These are phyloP conservation scores for Gentiana dahurica DNA, from an alignment of 257 asterid genomes.

Conservation along the genomic window DNA sequence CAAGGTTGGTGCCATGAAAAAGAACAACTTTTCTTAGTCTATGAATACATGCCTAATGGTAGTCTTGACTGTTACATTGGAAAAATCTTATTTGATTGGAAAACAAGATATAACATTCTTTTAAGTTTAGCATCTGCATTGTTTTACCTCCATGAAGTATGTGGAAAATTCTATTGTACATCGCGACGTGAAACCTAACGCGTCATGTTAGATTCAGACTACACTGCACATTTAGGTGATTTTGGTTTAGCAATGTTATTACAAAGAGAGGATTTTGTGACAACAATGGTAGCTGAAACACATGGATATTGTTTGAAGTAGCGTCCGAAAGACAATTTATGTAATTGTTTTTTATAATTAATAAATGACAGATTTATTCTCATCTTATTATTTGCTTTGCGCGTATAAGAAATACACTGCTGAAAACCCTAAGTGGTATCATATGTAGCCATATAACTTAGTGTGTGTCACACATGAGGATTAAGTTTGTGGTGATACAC, in stretches of 20 bases:
- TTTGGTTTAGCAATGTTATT: constrained; percentile 48
- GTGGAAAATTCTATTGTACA: constrained; percentile 47
- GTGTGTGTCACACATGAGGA: too few species aligned
- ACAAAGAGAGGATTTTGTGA: constrained; percentile 26
- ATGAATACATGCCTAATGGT: constrained; percentile 55
- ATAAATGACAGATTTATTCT: too few species aligned
- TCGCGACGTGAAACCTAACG: constrained; percentile 63
- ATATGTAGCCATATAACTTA: too few species aligned
- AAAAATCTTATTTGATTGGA: constrained; percentile 37
- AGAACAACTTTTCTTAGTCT: constrained; percentile 41
- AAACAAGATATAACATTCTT: constrained; percentile 36
- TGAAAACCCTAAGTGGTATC: too few species aligned
- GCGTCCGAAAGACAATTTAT: too few species aligned
- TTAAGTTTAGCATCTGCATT: constrained; percentile 44
- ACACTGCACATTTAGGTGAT: constrained; percentile 48
- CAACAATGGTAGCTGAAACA: constrained; percentile 61
- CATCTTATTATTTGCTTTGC: too few species aligned
- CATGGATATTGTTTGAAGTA: constrained; percentile 26
- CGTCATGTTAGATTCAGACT: constrained; percentile 48
- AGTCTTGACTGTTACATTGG: constrained; percentile 65
- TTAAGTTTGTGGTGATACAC: too few species aligned
- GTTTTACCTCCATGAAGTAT: constrained; percentile 62
- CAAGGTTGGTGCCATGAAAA: constrained; percentile 68
- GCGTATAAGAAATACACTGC: too few species aligned
- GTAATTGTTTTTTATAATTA: too few species aligned